These are phyloP conservation scores for Leptomonas seymouri DNA, from an alignment of 208 protist genomes.

Conservation along the genomic window DNA sequence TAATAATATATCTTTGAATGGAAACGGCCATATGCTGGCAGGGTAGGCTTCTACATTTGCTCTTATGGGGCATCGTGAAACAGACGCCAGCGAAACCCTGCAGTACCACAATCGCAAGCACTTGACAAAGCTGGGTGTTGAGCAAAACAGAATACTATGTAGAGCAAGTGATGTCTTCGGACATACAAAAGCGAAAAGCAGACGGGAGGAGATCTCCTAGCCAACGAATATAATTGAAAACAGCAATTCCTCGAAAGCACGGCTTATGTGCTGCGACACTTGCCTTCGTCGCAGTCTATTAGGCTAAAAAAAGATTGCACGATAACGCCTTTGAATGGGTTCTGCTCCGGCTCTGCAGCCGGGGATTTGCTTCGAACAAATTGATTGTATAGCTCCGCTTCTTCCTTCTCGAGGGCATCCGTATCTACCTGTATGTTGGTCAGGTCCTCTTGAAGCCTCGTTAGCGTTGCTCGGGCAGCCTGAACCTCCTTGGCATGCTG, in stretches of 20 bases:
- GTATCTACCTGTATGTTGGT: constrained; percentile 35
- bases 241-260: neutral
- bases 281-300: constrained; percentile 47
- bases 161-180: no score
- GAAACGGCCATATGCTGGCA: no score
- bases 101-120: no score
- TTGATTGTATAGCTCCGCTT: constrained; percentile 31
- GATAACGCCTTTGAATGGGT: constrained; percentile 12
- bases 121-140: no score
- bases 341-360: neutral
- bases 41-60: no score
- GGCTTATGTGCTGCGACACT: constrained; percentile 16
- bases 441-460: constrained; percentile 48
- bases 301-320: constrained; percentile 33
- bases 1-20: no score
- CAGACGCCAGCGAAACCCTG: no score
- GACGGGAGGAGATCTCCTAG: no score
- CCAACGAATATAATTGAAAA: no score
- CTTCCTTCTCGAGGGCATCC: constrained; percentile 35
- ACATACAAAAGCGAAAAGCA: no score
- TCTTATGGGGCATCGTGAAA: no score
- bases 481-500: constrained; percentile 39
- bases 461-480: constrained; percentile 31
- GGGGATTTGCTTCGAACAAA: constrained; percentile 23
- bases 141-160: no score